A percentile compares a stretch with the other conserved stretches of the same genome.
These are phyloP conservation scores for Diaporthe helianthi DNA, from an alignment of 2,329 filamentous ascomycete species.

Conservation along the genomic window DNA sequence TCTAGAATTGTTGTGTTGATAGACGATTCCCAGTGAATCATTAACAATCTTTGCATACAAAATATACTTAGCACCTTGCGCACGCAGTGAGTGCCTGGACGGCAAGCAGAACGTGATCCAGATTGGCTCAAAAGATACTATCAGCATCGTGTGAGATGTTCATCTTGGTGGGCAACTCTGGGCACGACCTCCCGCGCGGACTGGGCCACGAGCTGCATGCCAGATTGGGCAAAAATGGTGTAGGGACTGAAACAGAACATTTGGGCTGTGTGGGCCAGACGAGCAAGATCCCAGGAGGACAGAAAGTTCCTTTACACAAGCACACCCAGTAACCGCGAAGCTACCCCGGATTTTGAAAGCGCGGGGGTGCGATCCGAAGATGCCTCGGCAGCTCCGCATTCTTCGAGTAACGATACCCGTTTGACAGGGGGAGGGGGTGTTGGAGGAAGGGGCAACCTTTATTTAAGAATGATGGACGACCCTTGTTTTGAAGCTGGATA, in stretches of 20 bases:
- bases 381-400: constrained; percentile 33
- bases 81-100: background rate
- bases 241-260: constrained; percentile 11
- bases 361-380: constrained; percentile 7
- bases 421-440: background rate
- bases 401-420: background rate
- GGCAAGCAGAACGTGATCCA: background rate
- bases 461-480: background rate
- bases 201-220: background rate
- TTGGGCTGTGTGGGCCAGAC: background rate
- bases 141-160: background rate
- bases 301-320: background rate
- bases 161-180: background rate
- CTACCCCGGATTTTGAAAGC: background rate
- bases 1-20: constrained; percentile 17
- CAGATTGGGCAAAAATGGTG: constrained; percentile 8
- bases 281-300: background rate
- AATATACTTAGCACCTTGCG: background rate
- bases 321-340: background rate
- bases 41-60: constrained; percentile 16
- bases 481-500: background rate
- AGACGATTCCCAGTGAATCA: constrained; percentile 24
- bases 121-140: background rate
- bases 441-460: background rate
- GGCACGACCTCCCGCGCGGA: background rate